Percentiles rank a stretch among this genome's conserved stretches.
Evolutionary conservation across 2,329 filamentous ascomycete genomes (phyloP).

Genomic region (Fusarium circinatum): DNA sequence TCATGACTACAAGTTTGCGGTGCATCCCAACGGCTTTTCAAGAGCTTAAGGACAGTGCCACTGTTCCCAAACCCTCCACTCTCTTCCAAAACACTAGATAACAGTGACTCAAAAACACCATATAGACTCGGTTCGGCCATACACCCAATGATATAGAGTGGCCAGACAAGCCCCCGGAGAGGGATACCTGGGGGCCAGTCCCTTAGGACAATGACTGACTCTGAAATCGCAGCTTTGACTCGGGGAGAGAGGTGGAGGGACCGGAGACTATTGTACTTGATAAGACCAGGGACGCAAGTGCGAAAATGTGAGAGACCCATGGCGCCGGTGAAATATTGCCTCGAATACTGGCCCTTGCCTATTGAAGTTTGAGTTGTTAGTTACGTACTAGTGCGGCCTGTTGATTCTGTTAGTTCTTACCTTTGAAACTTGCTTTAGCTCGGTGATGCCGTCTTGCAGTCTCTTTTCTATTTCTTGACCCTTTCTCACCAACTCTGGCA

Average conservation of each 20-base stretch:
- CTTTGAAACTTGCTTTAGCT: not conserved
- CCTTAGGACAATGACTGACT: not conserved
- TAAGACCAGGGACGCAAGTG: not conserved
- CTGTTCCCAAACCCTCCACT: not conserved
- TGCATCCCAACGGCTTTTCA: not conserved
- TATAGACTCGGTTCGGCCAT: not conserved
- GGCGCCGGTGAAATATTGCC: not conserved
- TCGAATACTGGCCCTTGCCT: not conserved
- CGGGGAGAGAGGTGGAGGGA: not conserved
- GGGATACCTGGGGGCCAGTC: not conserved
- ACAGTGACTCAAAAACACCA: not conserved
- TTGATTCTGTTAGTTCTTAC: not conserved
- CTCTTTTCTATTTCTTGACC: not conserved
- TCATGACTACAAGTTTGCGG: not conserved
- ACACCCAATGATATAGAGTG: not conserved
- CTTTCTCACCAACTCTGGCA: not conserved
- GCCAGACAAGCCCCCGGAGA: not conserved
- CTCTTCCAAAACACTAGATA: not conserved
- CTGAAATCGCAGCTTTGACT: not conserved
- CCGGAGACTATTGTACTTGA: not conserved
- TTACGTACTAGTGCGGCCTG: accelerated
- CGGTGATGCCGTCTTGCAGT: not conserved
- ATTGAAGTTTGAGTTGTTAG: not conserved
- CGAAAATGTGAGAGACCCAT: not conserved
- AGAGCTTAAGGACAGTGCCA: not conserved